These are phyloP conservation scores for Pestalotiopsis sp. DNA, from an alignment of 2,329 filamentous ascomycete genomes.

Conservation along the genomic window DNA sequence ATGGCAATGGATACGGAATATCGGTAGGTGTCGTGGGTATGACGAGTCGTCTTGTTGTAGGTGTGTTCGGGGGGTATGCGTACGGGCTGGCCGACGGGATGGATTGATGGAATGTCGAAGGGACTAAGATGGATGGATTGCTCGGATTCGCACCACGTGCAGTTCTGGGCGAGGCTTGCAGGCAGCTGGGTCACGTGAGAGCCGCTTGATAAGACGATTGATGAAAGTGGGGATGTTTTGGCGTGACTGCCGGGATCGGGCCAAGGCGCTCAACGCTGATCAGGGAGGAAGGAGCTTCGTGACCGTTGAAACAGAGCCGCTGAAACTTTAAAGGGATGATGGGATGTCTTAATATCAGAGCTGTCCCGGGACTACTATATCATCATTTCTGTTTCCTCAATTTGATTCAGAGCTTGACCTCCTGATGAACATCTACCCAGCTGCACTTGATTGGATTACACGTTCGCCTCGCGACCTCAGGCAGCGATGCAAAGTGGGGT, in stretches of 20 bases:
- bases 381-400: neutral
- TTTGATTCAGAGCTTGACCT: neutral
- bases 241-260: neutral
- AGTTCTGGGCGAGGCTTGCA: neutral
- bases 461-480: neutral
- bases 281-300: neutral
- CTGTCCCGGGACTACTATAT: neutral
- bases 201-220: neutral
- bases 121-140: neutral
- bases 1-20: constrained; percentile 13
- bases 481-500: neutral
- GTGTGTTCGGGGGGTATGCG: neutral
- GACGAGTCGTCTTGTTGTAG: neutral
- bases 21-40: constrained; percentile 6
- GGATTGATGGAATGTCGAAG: constrained; percentile 2
- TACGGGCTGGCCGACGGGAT: constrained; percentile 10
- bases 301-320: neutral
- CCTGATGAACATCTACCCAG: neutral
- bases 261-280: neutral
- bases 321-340: neutral
- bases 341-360: neutral
- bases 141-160: neutral
- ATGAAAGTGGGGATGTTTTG: neutral
- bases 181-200: neutral
- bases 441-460: neutral